Base-by-base conservation (phyloP, 2,329 filamentous ascomycete species). In the Trichoderma sp. region DNA sequence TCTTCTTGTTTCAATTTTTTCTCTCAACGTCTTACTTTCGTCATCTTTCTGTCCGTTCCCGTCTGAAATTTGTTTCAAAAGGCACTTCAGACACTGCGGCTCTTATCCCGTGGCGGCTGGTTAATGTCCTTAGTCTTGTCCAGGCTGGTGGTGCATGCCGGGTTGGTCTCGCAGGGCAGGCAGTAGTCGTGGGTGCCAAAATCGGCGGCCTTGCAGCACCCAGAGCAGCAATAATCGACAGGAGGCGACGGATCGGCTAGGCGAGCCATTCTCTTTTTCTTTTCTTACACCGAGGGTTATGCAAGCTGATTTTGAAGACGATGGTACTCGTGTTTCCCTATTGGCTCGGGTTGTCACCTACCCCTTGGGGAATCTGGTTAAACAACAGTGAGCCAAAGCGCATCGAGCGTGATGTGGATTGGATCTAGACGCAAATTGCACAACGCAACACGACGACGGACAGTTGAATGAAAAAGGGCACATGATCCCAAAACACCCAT, bases 121-220 rank as follows among this genome's bases (percentile, higher is more conserved):
- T 66, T 37, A 67, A 59, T 67, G 26, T 66, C 68, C 34, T 61
- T 66, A 30, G 56, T 51, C 63, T 61, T 58, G 56, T 43, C 51
- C 65, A 68, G 26, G 55, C 69, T 70, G 37, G 66, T 63, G 14
- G 75, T 72, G 60, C 74, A 75, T 2, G 61, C 43, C 37, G 75
- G 73, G 21, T 73, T 75, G n/a, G 69, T 73, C 61, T 69, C 72
- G 73, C 71, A 78, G 16, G 75, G 74, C 8, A 75, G 66, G 46
- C 77, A 78, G 69, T 74, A 78, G 54, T 79, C 78, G 69, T 79
- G 77, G 10, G 67, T 74, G 56, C 78, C 77, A 26, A 74, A 69
- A 68, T 79, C 77, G 24, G 71, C 71, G 28, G 77, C 74, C 28
- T 71, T 73, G 70, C 78, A 80, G 72, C 78, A 80, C 37, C 66